Evolutionary conservation across 2,329 filamentous ascomycete genomes (phyloP), one percentile per base, ranked within the genome.

Genomic region (Epicoccum nigrum): DNA sequence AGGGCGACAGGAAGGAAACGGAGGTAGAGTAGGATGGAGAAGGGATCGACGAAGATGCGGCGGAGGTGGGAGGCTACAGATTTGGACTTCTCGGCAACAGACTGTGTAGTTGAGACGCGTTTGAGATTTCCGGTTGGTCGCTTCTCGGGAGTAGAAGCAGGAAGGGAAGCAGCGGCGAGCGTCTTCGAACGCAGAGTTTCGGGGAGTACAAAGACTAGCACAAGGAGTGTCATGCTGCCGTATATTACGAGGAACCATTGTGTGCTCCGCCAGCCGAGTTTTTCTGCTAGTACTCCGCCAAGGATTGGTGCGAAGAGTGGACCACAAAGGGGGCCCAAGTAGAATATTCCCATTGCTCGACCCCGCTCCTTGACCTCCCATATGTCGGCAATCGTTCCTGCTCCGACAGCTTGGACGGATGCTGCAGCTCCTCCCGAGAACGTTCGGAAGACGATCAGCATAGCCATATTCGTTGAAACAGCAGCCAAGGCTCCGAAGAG

Each of bases 181-280:
- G 71, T 74, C 1, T 64, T 62, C n/a, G 63, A 63, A 19, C 65
- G 62, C 15, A 60, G 63, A 21, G 71, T 74, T 51, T 75, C 72
- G 2, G 72, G 72, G 6, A 75, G 55, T 7, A 60, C 56, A 23
- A 75, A 69, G 39, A 69, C 53, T 43, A 75, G 63, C 12, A 68
- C 57, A 11, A 70, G 39, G 7, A 70, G 49, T 3, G 70, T 70
- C 27, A 67, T 34, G 5, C 59, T 64, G 13, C 72, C 72, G 25
- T 72, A 75, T 7, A 73, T 65, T 19, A 72, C 70, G 11, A 74
- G 55, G 23, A 74, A 74, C 72, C 72, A 75, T 39, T 72, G 72
- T 3, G 72, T 75, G 37, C 70, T 71, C 46, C 72, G 48, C 72
- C 72, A 75, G 1, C 71, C 70, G 3, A 74, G 56, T 0, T 57